These are phyloP conservation scores for Centrapalus pauciflorus DNA, from an alignment of 129 eudicot species.

Conservation along the genomic window DNA sequence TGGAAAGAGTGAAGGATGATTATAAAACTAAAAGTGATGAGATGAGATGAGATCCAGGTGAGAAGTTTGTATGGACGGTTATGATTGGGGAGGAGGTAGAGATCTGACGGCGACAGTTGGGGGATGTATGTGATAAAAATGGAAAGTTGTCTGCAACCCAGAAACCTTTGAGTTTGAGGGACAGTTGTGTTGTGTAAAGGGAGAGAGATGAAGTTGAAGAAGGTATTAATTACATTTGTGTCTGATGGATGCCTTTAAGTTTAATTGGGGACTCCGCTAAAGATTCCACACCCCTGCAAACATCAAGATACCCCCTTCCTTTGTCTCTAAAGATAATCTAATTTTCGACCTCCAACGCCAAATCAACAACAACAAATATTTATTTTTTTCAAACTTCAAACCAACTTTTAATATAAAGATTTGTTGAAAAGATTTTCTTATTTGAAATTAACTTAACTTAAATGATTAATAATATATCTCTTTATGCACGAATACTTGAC, in stretches of 20 bases:
- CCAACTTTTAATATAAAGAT: no score
- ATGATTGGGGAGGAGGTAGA: conserved; percentile 8
- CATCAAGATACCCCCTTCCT: conserved; percentile 19
- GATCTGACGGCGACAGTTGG: conserved; percentile 20
- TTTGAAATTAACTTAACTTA: no score
- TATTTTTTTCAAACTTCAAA: no score
- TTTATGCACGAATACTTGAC: no score
- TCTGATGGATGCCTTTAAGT: conserved; percentile 3
- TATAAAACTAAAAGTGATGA: conserved; percentile 9
- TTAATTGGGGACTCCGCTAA: conserved; percentile 10
- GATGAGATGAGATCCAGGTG: conserved; percentile 26
- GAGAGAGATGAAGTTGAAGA: not conserved
- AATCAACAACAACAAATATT: no score
- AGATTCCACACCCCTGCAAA: conserved; percentile 20
- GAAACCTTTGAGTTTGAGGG: not conserved
- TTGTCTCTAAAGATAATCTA: not conserved
- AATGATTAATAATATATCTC: no score
- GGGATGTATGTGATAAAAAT: conserved; percentile 14
- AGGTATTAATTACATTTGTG: no score
- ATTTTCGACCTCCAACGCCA: no score
- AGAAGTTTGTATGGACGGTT: conserved; percentile 23
- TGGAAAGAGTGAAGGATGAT: conserved; percentile 7
- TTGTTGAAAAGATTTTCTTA: no score
- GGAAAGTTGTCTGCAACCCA: conserved; percentile 9
- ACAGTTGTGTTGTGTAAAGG: no score